A percentile compares a stretch with the other conserved stretches of the same genome.
Evolutionary conservation across 2,329 filamentous ascomycete species (phyloP).

Genomic region (Talaromyces sp.): DNA sequence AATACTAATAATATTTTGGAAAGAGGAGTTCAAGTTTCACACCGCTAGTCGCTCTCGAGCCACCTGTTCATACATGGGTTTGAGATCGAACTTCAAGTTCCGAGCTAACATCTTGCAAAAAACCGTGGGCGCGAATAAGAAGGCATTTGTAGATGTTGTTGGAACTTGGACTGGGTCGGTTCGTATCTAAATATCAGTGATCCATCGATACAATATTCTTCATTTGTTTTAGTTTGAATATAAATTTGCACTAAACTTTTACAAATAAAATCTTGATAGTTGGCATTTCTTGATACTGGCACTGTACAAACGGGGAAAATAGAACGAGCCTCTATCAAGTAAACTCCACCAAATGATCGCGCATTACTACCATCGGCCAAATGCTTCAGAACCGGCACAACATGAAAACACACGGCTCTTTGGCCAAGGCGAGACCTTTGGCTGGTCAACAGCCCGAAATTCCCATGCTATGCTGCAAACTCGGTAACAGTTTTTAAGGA

Average conservation of each 20-base stretch:
- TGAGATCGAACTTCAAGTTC: too few species aligned
- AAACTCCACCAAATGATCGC: neutral
- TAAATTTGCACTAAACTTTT: neutral
- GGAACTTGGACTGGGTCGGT: too few species aligned
- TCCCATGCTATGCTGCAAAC: conserved; percentile 2
- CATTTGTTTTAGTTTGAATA: too few species aligned
- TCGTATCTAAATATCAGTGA: too few species aligned
- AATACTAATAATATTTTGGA: too few species aligned
- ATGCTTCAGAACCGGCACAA: neutral
- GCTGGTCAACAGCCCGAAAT: neutral
- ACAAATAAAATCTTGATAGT: neutral
- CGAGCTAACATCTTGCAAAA: too few species aligned
- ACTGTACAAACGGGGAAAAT: neutral
- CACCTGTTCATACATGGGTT: too few species aligned
- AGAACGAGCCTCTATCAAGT: neutral
- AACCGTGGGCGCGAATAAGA: too few species aligned
- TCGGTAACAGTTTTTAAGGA: neutral
- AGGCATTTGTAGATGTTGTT: too few species aligned
- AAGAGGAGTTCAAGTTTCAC: too few species aligned
- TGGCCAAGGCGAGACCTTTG: neutral
- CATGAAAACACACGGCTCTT: neutral
- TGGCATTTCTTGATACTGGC: neutral
- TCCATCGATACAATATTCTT: too few species aligned
- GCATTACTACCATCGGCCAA: neutral
- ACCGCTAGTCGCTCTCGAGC: too few species aligned